Base-by-base conservation (phyloP, 352 stramenopile genomes). In the Pythium folliculosum region DNA sequence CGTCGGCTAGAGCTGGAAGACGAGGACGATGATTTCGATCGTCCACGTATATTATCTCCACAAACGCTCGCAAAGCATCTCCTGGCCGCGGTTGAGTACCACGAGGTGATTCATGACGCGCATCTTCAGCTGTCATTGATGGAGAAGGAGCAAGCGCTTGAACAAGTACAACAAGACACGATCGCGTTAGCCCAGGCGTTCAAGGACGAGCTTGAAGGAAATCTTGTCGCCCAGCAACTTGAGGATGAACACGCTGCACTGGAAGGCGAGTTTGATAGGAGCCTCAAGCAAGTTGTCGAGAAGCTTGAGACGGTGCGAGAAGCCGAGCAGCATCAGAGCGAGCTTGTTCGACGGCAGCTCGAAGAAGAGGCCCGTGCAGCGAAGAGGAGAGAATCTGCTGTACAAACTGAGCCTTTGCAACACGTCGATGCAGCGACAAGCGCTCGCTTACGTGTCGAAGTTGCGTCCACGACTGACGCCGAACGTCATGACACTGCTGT, bases 171-270 rank as follows among this genome's bases (percentile, higher is more conserved):
- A 58, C 54, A 69, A 6, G 80, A 90, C 22, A 80, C 80, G 0
- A 67, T 91, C 21, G 75, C 67, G 1, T 62, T 91, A 3, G 82
- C 84, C 0, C 73, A 77, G 3, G 82, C 81, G 5, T 90, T 90
- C 63, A 89, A 90, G 44, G 78, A 89, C 47, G 84, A 92, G 45
- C 81, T 92, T 72, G 77, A 89, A 13, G 63, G 73, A 1, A 85
- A 75, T 48, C 43, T 76, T 9, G 49, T 75, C 0, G 68, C 40
- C 9, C 82, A 92, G 35, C 78, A 89, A 17, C 59, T 89, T 19
- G 73, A 67, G 5, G 69, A 82, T 3, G 78, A 92, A 44, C 81
- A 90, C 45, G 65, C 66, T 38, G 62, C 64, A 0, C 47, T 90
- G 4, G 78, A 82, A 19, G 73, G 75, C 32, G 74, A 82, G 30